A percentile compares a stretch with the other conserved stretches of the same genome.
phyloP scores from a whole-genome alignment of 306 rosid genomes.

The Mimosa bimucronata region DNA sequence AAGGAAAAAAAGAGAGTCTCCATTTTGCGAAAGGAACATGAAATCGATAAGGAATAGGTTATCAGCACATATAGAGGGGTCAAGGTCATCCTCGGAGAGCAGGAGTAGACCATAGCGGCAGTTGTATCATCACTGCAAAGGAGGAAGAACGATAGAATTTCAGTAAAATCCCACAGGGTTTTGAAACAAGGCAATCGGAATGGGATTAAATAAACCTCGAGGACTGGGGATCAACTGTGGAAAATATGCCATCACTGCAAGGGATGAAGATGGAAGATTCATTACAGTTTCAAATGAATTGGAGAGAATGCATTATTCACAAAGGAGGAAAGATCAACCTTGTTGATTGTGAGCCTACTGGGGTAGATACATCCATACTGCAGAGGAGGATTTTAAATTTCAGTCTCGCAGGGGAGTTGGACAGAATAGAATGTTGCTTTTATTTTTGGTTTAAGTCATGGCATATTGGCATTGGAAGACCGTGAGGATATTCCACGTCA shows the following conservation, averaged over 20 bases:
- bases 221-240: slow-evolving; percentile 53
- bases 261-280: slow-evolving; percentile 29
- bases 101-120: slow-evolving; percentile 50
- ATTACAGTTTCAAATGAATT: neutral
- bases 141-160: slow-evolving; percentile 40
- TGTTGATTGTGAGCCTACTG: slow-evolving; percentile 15
- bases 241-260: slow-evolving; percentile 57
- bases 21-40: slow-evolving; percentile 38
- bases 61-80: slow-evolving; percentile 42
- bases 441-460: slow-evolving; percentile 1
- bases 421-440: slow-evolving; percentile 18
- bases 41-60: slow-evolving; percentile 34
- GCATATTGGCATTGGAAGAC: slow-evolving; percentile 30
- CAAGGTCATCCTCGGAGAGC: slow-evolving; percentile 50
- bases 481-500: neutral
- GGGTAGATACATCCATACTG: neutral
- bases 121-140: slow-evolving; percentile 61
- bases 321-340: slow-evolving; percentile 6
- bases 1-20: neutral
- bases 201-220: slow-evolving; percentile 45
- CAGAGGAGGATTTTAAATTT: slow-evolving; percentile 31
- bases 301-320: slow-evolving; percentile 7
- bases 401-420: slow-evolving; percentile 45
- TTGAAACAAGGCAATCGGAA: slow-evolving; percentile 44
- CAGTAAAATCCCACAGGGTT: slow-evolving; percentile 38